A percentile compares a stretch with the other conserved stretches of the same genome.
Evolutionary conservation across 306 rosid species (phyloP).

Genomic region (Quercus dentata): DNA sequence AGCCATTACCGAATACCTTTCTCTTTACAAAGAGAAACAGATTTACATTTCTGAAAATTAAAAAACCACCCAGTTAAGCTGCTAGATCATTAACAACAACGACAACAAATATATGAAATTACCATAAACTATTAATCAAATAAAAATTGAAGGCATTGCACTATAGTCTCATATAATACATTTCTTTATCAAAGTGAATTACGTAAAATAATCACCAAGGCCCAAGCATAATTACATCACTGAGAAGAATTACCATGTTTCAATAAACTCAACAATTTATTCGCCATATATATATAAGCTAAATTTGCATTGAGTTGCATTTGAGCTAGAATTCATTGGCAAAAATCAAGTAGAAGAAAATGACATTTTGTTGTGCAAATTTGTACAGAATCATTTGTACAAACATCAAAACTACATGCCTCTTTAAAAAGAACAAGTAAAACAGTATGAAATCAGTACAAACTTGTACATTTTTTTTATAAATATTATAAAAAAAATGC

Average conservation of each 20-base stretch:
- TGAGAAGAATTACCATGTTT: not conserved
- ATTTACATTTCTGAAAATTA: constrained; percentile 17
- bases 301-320: too few species aligned
- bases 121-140: not conserved
- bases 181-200: not conserved
- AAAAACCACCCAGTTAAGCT: not conserved
- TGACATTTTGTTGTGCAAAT: too few species aligned
- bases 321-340: too few species aligned
- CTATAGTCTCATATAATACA: not conserved
- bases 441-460: too few species aligned
- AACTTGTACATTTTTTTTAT: too few species aligned
- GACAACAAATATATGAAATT: not conserved
- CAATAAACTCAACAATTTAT: not conserved
- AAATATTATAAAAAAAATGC: too few species aligned
- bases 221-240: not conserved
- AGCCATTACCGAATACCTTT: constrained; percentile 43
- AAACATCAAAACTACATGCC: too few species aligned
- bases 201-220: not conserved
- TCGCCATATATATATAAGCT: not conserved
- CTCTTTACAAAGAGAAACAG: constrained; percentile 1
- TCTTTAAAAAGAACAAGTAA: too few species aligned
- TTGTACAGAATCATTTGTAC: too few species aligned
- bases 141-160: not conserved
- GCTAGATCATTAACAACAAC: not conserved
- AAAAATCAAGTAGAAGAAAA: too few species aligned